Evolutionary conservation across 352 stramenopile genomes (phyloP).

Genomic region (Phytophthora nicotianae): DNA sequence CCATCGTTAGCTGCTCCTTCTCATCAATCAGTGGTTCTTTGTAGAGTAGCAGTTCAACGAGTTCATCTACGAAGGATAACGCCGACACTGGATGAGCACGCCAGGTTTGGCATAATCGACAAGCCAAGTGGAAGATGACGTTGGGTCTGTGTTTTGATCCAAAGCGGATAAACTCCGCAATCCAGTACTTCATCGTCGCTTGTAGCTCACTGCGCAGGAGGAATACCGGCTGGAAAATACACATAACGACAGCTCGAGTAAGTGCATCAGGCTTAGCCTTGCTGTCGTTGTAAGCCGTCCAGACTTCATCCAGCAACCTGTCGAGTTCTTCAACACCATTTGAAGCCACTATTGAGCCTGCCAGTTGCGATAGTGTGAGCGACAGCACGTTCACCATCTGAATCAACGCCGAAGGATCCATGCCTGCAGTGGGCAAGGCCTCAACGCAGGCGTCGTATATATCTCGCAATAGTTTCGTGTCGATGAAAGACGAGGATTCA

Average conservation of each 20-base stretch:
- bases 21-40: conserved; percentile 78
- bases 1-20: conserved; percentile 51
- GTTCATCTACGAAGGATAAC: conserved; percentile 62
- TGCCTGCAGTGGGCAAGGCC: conserved; percentile 57
- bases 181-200: conserved; percentile 62
- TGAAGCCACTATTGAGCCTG: conserved; percentile 29
- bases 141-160: conserved; percentile 69
- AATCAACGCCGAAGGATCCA: conserved; percentile 58
- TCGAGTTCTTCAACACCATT: conserved; percentile 36
- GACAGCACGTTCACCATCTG: conserved; percentile 77
- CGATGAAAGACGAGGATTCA: conserved; percentile 51
- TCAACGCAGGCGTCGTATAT: conserved; percentile 55
- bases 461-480: conserved; percentile 40
- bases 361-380: conserved; percentile 54
- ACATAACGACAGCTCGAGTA: conserved; percentile 67
- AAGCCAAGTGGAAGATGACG: conserved; percentile 80
- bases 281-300: conserved; percentile 71
- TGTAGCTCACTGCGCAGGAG: conserved; percentile 36
- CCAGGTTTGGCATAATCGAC: conserved; percentile 71
- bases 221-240: conserved; percentile 77
- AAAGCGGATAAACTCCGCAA: conserved; percentile 57
- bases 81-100: conserved; percentile 53
- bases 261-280: conserved; percentile 73
- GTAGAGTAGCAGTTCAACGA: conserved; percentile 75
- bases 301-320: conserved; percentile 60